Base-by-base conservation (phyloP, 139 green algal species). In the Chlamydomonas sp. region DNA sequence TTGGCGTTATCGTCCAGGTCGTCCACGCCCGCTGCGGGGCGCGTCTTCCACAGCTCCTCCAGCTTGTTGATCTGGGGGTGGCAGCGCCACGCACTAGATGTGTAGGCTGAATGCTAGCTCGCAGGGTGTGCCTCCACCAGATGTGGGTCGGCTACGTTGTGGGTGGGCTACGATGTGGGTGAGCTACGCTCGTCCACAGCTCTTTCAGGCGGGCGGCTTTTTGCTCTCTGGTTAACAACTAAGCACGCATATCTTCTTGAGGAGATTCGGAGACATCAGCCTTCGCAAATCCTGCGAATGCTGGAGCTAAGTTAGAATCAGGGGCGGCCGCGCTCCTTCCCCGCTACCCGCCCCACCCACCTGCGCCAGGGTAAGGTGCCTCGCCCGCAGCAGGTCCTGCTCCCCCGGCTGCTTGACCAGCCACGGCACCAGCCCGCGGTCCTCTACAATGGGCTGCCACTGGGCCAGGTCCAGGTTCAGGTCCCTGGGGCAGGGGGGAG, bases 361-460 rank as follows among this genome's bases (percentile, higher is more conserved):
- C 90, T 97, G 94, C 62, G 90, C 86, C 20, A 94, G 63, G 2
- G 89, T 97, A 20, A 99, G 80, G 72, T 95, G 95, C 20, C 95
- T 83, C 5, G 96, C 95, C 0, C 96, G 89, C 76, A 95, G 58
- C 61, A 95, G 62, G 78, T 98, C 96, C 68, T 96, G 82, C 75
- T 97, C 94, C 8, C 78, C 90, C 5, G 97, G 97, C 49, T 92
- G 59, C 88, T 97, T 96, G 57, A 99, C 96, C 80, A 99, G 92
- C 98, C 98, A 99, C 3, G 89, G 86, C 62, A 99, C 90, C 76
- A 93, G 67, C 1, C 68, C 79, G 6, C 88, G 87, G 14, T 93
- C 88, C 84, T 98, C 91, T 63, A 99, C 96, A 16, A 99, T 96
- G 20, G 98, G 97, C 92, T 98, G 93, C 98, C 98, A 99, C 80